Base-by-base conservation (phyloP, 305 asterid species). In the Plantago coronopus region DNA sequence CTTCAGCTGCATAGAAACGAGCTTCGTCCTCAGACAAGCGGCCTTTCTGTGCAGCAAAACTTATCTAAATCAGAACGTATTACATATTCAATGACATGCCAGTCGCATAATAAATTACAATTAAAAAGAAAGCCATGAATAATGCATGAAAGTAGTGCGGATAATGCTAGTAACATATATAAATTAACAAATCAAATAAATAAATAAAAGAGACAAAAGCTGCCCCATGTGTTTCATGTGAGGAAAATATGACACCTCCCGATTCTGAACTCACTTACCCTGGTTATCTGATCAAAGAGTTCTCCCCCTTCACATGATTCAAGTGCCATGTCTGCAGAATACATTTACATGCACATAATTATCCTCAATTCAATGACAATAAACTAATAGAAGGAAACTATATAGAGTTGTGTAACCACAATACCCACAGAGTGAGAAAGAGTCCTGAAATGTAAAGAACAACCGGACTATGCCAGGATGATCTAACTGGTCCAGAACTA, bases 271-370 rank as follows among this genome's bases (percentile, higher is more conserved):
- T 51, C 40, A 73, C 95, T 74, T 72, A 94, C 99, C 86, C 97
- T 85, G 48, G 87, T 83, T 65, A 94, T 88, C 76, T 94, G 97
- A 75, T 94, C 99, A 60, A 94, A 94, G 72, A 94, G 97, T 74
- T 94, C 97, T 74, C 97, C 99, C 27, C 99, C 99, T 70, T 94
- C 99, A 72, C 99, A 94, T 21, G 99, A 94, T 76, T 94, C 99
- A 14, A 94, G 96, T 20, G 89, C 99, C 99, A 94, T 94, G 73
- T 94, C 99, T 90, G 73, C 77, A 73, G 40, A 72, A 74, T 45
- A 69, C 11, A 74, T 72, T 59, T 47, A 51, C 65, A 74, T 31
- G 64, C 66, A 64, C 56, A 15, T 37, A 59, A 29, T 19, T 53
- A 23, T 23, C 20, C 57, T 60, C 67, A 21, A 6, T 48, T 17